Base-by-base conservation (phyloP, 78 protist species). In the Isochrysis galbana region DNA sequence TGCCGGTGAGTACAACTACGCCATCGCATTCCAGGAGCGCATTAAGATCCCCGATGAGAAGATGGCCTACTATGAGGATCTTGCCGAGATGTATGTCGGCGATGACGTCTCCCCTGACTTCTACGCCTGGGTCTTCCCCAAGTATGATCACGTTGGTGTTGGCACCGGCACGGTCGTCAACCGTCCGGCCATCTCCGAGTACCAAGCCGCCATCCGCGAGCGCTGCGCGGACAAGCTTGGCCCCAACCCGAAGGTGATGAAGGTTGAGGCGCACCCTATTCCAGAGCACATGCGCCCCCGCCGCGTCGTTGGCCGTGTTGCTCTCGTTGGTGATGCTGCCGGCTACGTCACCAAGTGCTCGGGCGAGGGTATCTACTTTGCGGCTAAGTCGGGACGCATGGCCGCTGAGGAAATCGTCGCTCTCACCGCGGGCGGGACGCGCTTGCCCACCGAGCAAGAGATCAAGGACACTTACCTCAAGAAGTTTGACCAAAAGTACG, bases 331-430 rank as follows among this genome's bases (percentile, higher is more conserved):
- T 41, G 94, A 91, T 29, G 94, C 94, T 25, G 94, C 94, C 29
- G 94, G 94, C n/a, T 91, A 91, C 89, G 94, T 91, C 42, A 91
- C 94, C 55, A 91, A 91, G 90, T 91, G 94, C 94, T 91, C 94
- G 32, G 94, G 94, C 69, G 94, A 91, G 94, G 94, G 94, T 36
- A 91, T 91, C 94, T 91, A 91, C 94, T 91, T 91, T 45, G 94
- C 94, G n/a, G 94, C 94, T 26, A 91, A 91, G 94, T 83, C 91
- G 3, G 94, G 94, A 45, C 94, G 94, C 80, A 91, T 91, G 94
- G 90, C 90, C 22, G 94, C 90, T 32, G 87, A 91, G 94, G 94
- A 89, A 39, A 82, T 91, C 39, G 90, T 83, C 47, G 38, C 39
- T 78, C 90, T 83, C 42, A 55, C 41, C 42, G 36, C 70, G 94